Evolutionary conservation across 2,329 filamentous ascomycete species (phyloP), one percentile per base, ranked within the genome.

Genomic region (Xylaria sp.): DNA sequence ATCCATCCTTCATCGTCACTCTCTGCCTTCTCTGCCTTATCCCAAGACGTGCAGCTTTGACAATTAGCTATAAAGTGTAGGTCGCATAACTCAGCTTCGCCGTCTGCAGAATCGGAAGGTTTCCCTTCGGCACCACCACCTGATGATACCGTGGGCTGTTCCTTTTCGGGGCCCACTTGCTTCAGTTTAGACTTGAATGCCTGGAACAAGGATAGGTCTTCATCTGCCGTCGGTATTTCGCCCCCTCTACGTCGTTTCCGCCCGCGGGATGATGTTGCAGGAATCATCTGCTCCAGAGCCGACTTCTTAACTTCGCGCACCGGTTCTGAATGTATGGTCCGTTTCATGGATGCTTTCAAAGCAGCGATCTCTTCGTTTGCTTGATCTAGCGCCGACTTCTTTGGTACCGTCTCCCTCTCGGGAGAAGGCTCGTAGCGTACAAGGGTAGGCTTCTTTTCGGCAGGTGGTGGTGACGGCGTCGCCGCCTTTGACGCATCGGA

Each of bases 31-130:
- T 76, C 76, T 36, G 84, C 85, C 74, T 90, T 86, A 76, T 97
- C 92, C 94, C 94, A 97, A 0, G 91, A 88, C 67, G 89, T 90
- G 80, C 96, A 98, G 54, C 94, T 97, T 78, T 97, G 94, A 80
- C 96, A 99, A 75, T 97, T 93, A 58, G 92, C 92, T 71, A 99
- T 97, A 80, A 98, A 99, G 79, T 99, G 96, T 43, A 99, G 83
- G 79, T 98, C 96, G 78, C 96, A 99, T 3, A 97, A 85, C 59
- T 86, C 86, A 2, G 89, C 90, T 78, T 97, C 93, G 48, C 92
- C 89, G 2, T 91, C 90, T 20, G 86, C 85, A 70, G 78, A 74
- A 36, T 48, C 72, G 1, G 69, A 74, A 20, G 69, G 74, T 39
- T 76, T 77, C 13, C 77, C 76, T 10, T 76, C 73, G 31, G 72